Evolutionary conservation across 2,329 filamentous ascomycete species (phyloP), one percentile per base, ranked within the genome.

Genomic region (Alternaria consortialis): DNA sequence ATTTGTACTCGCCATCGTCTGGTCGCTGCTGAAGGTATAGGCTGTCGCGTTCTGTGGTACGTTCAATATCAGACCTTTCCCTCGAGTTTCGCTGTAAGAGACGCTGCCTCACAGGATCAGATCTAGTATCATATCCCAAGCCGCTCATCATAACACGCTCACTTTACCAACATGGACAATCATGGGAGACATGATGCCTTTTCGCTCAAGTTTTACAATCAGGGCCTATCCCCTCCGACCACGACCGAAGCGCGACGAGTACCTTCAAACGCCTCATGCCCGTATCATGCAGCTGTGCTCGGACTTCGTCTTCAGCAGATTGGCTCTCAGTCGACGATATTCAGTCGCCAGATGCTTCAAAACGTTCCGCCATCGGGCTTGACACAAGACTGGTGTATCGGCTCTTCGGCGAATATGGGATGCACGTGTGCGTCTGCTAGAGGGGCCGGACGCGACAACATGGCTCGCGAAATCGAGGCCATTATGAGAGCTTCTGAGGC

Each of bases 361-460:
- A 36, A 53, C n/a, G 47, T 47, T 9, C 58, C 54, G 9, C 42
- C 58, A 4, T 20, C 39, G 2, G 46, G 46, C 2, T 12, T 63
- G 12, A 43, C 57, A 12, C 4, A 43, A 25, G 9, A 53, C 17
- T 60, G 53, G 48, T 40, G 32, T 7, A 50, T 60, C 20, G 60
- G 60, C 1, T 60, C 47, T 31, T 56, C 60, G 7, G 32, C 57
- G 15, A 60, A 31, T 15, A 40, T n/a, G 12, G 57, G 60, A 6
- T 63, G 60, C 32, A 60, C 47, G 5, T 63, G 60, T 17, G 31
- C 17, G 25, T 27, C 59, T 6, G 13, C 44, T 27, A 5, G 12
- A n/a, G 9, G 29, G 1, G 25, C 43, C 1, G 15, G 29, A 29
- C 8, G 40, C 2, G 53, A 56, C 8, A 43, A 39, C 1, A 56